phyloP scores from a whole-genome alignment of 306 rosid genomes.

The Crotalaria pallida region DNA sequence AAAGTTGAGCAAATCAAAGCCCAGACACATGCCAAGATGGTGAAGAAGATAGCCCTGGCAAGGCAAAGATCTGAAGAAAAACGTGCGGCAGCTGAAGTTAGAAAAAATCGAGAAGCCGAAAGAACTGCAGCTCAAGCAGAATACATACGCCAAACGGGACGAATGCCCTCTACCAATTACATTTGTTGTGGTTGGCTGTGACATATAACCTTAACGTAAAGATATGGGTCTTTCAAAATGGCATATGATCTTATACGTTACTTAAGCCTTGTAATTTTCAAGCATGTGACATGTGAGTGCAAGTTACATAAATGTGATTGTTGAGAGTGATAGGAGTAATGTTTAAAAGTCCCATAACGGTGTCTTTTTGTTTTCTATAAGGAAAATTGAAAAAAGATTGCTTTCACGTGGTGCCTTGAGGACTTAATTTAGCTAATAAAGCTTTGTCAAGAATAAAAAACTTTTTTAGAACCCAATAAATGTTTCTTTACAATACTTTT shows the following conservation, averaged over 20 bases:
- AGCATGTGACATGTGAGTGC: conserved; percentile 11
- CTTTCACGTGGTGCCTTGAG: background rate
- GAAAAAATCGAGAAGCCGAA: conserved; percentile 61
- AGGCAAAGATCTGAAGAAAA: conserved; percentile 85
- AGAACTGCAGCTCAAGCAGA: conserved; percentile 70
- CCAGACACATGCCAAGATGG: conserved; percentile 76
- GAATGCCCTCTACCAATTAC: conserved; percentile 51
- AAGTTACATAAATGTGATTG: conserved; percentile 23
- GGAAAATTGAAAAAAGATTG: conserved; percentile 5
- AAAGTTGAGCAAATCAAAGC: conserved; percentile 80
- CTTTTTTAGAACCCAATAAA: background rate
- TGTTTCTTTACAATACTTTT: background rate
- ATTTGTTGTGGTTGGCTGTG: conserved; percentile 77
- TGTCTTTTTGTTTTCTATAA: background rate
- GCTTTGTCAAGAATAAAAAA: background rate
- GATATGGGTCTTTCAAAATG: background rate
- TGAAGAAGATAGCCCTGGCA: conserved; percentile 74
- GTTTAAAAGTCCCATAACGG: conserved; percentile 9
- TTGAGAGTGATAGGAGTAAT: conserved; percentile 15
- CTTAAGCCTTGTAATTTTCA: conserved; percentile 22
- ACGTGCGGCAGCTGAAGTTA: conserved; percentile 67
- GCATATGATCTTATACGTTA: conserved; percentile 15
- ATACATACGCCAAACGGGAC: conserved; percentile 75
- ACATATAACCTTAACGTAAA: background rate
- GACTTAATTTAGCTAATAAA: background rate